These are phyloP conservation scores for Sporobolomyces phaffii DNA, from an alignment of 768 basidiomycete species.

Conservation along the genomic window DNA sequence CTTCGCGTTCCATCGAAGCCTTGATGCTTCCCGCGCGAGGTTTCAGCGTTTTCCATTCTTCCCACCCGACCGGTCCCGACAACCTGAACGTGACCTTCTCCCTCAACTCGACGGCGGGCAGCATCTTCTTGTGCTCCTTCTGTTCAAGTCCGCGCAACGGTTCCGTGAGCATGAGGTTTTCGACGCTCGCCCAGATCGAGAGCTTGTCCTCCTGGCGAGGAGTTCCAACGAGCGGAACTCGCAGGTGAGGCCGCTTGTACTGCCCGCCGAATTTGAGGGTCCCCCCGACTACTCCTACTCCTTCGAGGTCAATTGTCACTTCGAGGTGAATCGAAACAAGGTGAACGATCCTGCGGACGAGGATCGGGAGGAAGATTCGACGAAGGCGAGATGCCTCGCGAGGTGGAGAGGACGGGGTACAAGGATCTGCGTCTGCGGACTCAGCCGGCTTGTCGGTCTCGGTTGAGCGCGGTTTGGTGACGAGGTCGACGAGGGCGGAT, in stretches of 20 bases:
- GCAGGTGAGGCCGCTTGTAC: slow-evolving; percentile 3
- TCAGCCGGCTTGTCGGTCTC: background rate
- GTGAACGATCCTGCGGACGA: background rate
- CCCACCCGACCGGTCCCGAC: slow-evolving; percentile 2
- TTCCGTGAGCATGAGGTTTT: background rate
- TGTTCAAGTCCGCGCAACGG: background rate
- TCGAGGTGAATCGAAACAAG: slow-evolving; percentile 1
- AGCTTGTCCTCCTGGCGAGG: slow-evolving; percentile 6
- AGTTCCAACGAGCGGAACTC: background rate
- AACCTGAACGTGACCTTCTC: slow-evolving; percentile 4
- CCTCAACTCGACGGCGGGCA: background rate
- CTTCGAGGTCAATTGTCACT: background rate
- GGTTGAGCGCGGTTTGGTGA: background rate
- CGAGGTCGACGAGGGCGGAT: background rate
- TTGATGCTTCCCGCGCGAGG: slow-evolving; percentile 1
- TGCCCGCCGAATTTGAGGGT: background rate
- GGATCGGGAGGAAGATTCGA: slow-evolving; percentile 1
- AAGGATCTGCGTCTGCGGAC: too few relatives aligned
- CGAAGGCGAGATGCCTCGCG: background rate
- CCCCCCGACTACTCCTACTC: background rate
- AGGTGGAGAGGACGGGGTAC: background rate
- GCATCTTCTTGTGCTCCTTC: slow-evolving; percentile 3
- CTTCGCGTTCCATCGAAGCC: background rate
- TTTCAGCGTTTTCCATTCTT: slow-evolving; percentile 11
- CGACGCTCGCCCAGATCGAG: background rate